Evolutionary conservation across 257 asterid species (phyloP), one percentile per base, ranked within the genome.

Genomic region (Solanum infundibuliforme): DNA sequence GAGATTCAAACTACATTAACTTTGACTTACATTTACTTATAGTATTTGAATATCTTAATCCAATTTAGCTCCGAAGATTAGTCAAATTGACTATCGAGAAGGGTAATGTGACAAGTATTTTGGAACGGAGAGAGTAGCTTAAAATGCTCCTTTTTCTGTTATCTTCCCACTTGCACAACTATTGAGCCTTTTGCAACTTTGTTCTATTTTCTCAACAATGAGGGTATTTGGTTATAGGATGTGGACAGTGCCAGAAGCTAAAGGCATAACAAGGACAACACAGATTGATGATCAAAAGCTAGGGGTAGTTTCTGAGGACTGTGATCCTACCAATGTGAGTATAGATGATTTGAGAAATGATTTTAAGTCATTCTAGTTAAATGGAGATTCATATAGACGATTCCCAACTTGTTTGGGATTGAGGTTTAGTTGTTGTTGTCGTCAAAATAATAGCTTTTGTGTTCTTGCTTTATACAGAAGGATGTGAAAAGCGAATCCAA

Each of bases 241-340:
- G 98, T 96, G 98, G 99, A 73, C 91, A 83, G 94, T 94, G 43
- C 98, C 99, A 35, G 99, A 95, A 90, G 95, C 93, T 86, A 92
- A 91, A 88, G 95, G 90, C 84, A 88, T 89, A 35, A 87, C 97
- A 18, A 88, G 93, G 85, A 90, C 88, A 18, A 72, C 90, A 62
- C 90, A 92, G 85, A 35, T 48, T 66, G 83, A 90, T 29, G 93
- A 89, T 48, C 93, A 91, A 46, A 94, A 94, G 89, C 90, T 92
- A 76, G 93, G 92, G 90, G 90, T 93, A 87, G 91, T 90, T 90
- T 92, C 98, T 10, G 94, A 90, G 75, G 95, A 91, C 83, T 93
- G 96, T 89, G 92, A 91, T 90, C 89, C 88, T 52, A 91, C 90
- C 86, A 55, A 87, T 86, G 99, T 96, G 91, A 55, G 65, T 55